phyloP scores from a whole-genome alignment of 352 stramenopile species.

The Phytophthora boehmeriae region DNA sequence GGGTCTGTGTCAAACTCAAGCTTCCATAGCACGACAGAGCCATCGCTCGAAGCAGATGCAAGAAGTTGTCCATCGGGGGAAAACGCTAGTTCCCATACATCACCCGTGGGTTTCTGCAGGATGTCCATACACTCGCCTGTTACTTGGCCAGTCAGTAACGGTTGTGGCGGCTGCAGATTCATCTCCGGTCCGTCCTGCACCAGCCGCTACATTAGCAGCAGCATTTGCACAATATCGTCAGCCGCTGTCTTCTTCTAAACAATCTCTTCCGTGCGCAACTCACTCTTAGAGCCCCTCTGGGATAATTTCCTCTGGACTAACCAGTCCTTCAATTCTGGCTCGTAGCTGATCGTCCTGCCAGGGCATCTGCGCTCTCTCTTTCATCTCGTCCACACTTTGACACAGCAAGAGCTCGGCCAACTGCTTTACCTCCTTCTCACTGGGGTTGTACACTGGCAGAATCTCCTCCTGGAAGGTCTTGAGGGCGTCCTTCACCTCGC shows the following conservation, averaged over 20 bases:
- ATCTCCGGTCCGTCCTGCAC: constrained; percentile 33
- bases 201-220: constrained; percentile 44
- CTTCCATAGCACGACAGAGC: constrained; percentile 78
- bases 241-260: too few species aligned
- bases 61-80: constrained; percentile 78
- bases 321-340: constrained; percentile 51
- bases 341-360: constrained; percentile 59
- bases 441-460: constrained; percentile 45
- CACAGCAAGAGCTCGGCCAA: constrained; percentile 69
- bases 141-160: constrained; percentile 24
- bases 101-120: constrained; percentile 51
- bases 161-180: constrained; percentile 20
- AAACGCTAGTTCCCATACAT: constrained; percentile 81
- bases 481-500: constrained; percentile 48
- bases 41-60: constrained; percentile 80
- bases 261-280: too few species aligned
- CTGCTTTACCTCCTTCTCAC: constrained; percentile 53
- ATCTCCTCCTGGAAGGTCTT: constrained; percentile 77
- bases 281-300: constrained; percentile 60
- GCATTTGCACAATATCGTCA: too few species aligned
- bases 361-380: constrained; percentile 37
- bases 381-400: constrained; percentile 41
- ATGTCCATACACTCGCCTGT: constrained; percentile 43
- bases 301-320: constrained; percentile 72
- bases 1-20: constrained; percentile 31